Percentiles rank a stretch among this genome's conserved stretches.
phyloP scores from a whole-genome alignment of 1,139 yeast species.

The Yamadazyma jaroonii region DNA sequence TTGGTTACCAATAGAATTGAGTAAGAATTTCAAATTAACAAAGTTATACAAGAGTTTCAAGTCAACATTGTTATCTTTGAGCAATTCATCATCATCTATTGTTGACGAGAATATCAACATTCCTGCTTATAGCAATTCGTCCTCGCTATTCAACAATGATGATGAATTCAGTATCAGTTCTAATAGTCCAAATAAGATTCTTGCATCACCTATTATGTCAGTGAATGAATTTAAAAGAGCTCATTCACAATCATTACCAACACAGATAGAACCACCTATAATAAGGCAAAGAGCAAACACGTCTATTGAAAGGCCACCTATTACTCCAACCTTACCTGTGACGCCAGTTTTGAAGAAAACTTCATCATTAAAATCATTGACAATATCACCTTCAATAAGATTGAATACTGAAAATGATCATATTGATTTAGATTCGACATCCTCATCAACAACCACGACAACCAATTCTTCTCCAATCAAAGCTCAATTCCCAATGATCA shows the following conservation, averaged over 20 bases:
- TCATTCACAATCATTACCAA: conserved; percentile 37
- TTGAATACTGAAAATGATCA: conserved; percentile 11
- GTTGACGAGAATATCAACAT: background rate
- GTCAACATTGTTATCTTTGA: background rate
- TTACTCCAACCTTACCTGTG: conserved; percentile 13
- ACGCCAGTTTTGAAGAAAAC: conserved; percentile 25
- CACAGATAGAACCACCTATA: conserved; percentile 13
- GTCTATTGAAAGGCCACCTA: conserved; percentile 7
- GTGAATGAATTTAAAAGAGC: conserved; percentile 24
- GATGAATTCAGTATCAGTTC: background rate
- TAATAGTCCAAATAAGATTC: conserved; percentile 22
- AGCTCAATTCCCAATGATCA: conserved; percentile 9
- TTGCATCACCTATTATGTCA: conserved; percentile 37
- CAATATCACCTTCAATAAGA: conserved; percentile 38
- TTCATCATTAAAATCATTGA: conserved; percentile 37
- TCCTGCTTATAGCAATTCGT: background rate
- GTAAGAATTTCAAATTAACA: conserved; percentile 42
- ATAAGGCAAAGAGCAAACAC: conserved; percentile 16
- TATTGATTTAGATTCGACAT: conserved; percentile 11
- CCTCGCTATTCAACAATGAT: conserved; percentile 13
- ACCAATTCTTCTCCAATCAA: conserved; percentile 14
- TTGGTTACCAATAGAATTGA: conserved; percentile 58
- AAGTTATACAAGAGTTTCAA: conserved; percentile 22
- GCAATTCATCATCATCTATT: conserved; percentile 5
- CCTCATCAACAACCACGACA: conserved; percentile 8